Conservation (phyloP, 148 eudicot genomes). For the Tetragonia tetragonoides region DNA sequence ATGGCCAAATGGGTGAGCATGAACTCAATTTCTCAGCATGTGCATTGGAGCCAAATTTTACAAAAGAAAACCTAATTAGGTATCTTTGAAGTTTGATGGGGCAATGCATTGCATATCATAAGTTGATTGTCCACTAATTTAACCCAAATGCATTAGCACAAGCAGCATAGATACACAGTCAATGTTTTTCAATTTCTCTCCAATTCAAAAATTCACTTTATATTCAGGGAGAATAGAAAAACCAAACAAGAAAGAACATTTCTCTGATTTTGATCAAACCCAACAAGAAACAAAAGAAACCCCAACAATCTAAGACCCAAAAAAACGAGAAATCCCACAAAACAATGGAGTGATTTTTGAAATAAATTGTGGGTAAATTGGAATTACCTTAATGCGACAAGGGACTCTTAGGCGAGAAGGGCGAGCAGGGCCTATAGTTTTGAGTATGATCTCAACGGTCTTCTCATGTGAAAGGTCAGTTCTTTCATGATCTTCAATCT, state of each 20-base stretch:
- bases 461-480: slow-evolving; percentile 15
- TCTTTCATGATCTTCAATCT: slow-evolving; percentile 35
- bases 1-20: too few species aligned
- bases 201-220: not conserved
- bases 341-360: not conserved
- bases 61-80: slow-evolving; percentile 2
- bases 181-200: not conserved
- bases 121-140: not conserved
- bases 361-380: not conserved
- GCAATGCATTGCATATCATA: not conserved
- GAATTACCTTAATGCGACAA: slow-evolving; percentile 52
- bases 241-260: not conserved
- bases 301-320: slow-evolving; percentile 9
- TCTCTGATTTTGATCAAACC: not conserved
- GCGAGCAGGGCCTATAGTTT: slow-evolving; percentile 76
- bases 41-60: not conserved
- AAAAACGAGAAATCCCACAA: not conserved
- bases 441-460: slow-evolving; percentile 55
- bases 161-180: not conserved
- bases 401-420: slow-evolving; percentile 65
- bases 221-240: not conserved
- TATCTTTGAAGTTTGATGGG: too few species aligned
- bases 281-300: not conserved
- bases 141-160: not conserved
- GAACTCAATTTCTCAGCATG: not conserved